Evolutionary conservation across 2,329 filamentous ascomycete species (phyloP).

Genomic region (Lecanosticta acicola): DNA sequence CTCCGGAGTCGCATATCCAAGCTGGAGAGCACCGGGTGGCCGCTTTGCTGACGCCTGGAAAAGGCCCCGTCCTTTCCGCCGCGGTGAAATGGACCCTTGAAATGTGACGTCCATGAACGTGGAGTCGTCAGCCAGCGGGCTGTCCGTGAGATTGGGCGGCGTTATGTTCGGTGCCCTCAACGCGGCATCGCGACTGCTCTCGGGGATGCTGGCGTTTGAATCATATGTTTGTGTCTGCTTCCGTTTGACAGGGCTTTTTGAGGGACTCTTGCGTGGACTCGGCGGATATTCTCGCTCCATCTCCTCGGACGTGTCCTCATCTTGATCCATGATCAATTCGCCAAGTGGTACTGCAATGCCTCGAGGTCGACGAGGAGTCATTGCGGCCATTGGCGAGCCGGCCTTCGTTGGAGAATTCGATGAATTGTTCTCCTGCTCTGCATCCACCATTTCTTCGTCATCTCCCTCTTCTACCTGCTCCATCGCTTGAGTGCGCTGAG

Average conservation of each 20-base stretch:
- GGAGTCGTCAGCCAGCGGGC: conserved; percentile 25
- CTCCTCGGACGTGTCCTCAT: conserved; percentile 17
- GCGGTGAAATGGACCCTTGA: conserved; percentile 21
- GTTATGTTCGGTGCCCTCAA: conserved; percentile 22
- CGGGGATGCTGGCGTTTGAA: conserved; percentile 6
- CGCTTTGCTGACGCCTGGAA: conserved; percentile 12
- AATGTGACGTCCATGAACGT: conserved; percentile 18
- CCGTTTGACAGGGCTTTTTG: conserved; percentile 25
- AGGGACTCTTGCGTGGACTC: conserved; percentile 32
- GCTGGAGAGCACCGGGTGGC: conserved; percentile 3
- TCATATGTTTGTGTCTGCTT: conserved; percentile 3
- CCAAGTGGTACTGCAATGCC: conserved; percentile 28
- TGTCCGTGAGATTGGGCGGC: conserved; percentile 20
- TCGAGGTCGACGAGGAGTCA: conserved; percentile 27
- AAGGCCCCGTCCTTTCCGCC: conserved; percentile 15
- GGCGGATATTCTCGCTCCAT: conserved; percentile 33
- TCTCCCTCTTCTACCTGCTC: conserved; percentile 23
- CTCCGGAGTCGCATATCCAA: conserved; percentile 5
- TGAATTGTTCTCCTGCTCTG: conserved; percentile 48
- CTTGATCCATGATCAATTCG: conserved; percentile 29
- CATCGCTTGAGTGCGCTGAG: conserved; percentile 4
- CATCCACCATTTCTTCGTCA: conserved; percentile 33
- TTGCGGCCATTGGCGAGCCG: conserved; percentile 27
- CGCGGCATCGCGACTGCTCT: conserved; percentile 25
- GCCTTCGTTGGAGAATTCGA: conserved; percentile 37